A percentile compares a stretch with the other conserved stretches of the same genome.
These are phyloP conservation scores for Agroathelia rolfsii DNA, from an alignment of 1,284 basidiomycete species.

Conservation along the genomic window DNA sequence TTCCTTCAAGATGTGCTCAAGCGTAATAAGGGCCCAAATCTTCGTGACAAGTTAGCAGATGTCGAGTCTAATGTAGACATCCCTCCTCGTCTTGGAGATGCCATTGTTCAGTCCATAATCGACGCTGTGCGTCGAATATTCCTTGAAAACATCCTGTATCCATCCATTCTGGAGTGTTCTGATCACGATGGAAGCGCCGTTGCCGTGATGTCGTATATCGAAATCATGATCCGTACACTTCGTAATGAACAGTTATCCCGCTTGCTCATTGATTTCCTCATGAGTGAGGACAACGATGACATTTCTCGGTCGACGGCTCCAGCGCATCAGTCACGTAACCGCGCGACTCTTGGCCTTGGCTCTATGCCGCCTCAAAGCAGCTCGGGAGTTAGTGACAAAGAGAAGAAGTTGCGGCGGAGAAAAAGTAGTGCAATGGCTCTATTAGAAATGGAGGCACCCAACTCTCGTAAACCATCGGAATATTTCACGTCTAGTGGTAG, in stretches of 20 bases:
- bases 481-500: constrained; percentile 82
- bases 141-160: constrained; percentile 88
- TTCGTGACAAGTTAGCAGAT: constrained; percentile 28
- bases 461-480: constrained; percentile 53
- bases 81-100: constrained; percentile 57
- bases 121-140: constrained; percentile 82
- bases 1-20: constrained; percentile 85
- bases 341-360: constrained; percentile 31
- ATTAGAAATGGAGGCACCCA: constrained; percentile 74
- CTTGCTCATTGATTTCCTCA: constrained; percentile 68
- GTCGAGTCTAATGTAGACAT: constrained; percentile 39
- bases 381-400: constrained; percentile 24
- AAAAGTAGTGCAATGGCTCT: constrained; percentile 82
- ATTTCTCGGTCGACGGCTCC: constrained; percentile 29
- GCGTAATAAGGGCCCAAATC: constrained; percentile 41
- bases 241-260: constrained; percentile 61
- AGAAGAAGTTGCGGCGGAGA: constrained; percentile 42
- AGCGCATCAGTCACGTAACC: constrained; percentile 23
- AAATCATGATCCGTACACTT: constrained; percentile 75
- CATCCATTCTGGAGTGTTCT: constrained; percentile 89
- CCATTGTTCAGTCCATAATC: constrained; percentile 74
- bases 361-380: constrained; percentile 25
- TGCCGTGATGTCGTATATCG: constrained; percentile 95
- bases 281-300: constrained; percentile 75
- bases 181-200: constrained; percentile 88